Percentiles rank a stretch among this genome's conserved stretches.
These are phyloP conservation scores for Drechslera avenae DNA, from an alignment of 2,329 filamentous ascomycete genomes.

Conservation along the genomic window DNA sequence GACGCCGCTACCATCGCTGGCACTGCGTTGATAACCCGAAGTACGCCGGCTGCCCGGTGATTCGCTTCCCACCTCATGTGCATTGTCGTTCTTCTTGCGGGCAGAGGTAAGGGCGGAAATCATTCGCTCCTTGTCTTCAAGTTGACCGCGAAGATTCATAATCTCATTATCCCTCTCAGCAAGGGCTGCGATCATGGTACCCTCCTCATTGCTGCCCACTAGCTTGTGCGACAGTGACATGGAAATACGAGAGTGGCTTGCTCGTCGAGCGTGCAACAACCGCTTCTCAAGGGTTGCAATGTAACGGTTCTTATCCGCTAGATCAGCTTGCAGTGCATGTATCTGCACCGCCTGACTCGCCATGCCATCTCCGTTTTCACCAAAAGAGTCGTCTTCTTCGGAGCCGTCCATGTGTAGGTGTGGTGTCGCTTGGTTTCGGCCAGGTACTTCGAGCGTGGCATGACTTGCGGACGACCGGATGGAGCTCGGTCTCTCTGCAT, in stretches of 20 bases:
- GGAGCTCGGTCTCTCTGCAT: constrained; percentile 56
- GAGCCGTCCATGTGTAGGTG: constrained; percentile 39
- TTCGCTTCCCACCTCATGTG: constrained; percentile 60
- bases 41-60: constrained; percentile 44
- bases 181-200: constrained; percentile 72
- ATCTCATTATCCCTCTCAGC: constrained; percentile 94
- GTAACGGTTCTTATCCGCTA: constrained; percentile 96
- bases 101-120: constrained; percentile 82
- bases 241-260: constrained; percentile 86
- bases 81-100: constrained; percentile 81
- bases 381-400: constrained; percentile 60
- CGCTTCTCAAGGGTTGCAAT: constrained; percentile 93
- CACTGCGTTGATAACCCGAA: constrained; percentile 39
- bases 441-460: constrained; percentile 50
- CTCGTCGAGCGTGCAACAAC: constrained; percentile 84
- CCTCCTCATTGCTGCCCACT: constrained; percentile 70
- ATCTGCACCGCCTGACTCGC: constrained; percentile 86
- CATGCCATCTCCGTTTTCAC: constrained; percentile 84
- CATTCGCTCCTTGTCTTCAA: constrained; percentile 97
- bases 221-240: constrained; percentile 71
- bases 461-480: constrained; percentile 48
- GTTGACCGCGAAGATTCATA: constrained; percentile 80
- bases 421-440: constrained; percentile 30
- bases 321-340: constrained; percentile 87
- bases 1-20: constrained; percentile 38